These are phyloP conservation scores for Sextonia rubra DNA, from an alignment of 164 flowering plant species.

Conservation along the genomic window DNA sequence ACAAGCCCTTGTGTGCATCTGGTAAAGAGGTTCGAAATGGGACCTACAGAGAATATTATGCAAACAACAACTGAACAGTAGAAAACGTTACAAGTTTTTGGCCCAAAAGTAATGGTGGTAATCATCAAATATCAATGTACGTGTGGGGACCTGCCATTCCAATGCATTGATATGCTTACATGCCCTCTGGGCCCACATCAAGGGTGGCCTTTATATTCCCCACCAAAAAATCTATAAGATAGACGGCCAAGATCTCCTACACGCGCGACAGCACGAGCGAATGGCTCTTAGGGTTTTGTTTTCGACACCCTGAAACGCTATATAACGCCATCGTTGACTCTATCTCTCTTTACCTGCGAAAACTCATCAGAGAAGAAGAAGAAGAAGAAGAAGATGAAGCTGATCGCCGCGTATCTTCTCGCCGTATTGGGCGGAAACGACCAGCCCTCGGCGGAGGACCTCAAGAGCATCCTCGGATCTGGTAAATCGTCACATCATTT, in stretches of 20 bases:
- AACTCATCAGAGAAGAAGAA: slow-evolving; percentile 9
- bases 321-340: background rate
- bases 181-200: no score
- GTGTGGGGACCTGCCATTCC: no score
- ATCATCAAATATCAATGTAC: no score
- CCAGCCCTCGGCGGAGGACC: slow-evolving; percentile 42
- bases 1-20: no score
- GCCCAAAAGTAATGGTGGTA: no score
- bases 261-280: background rate
- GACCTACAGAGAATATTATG: no score
- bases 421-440: slow-evolving; percentile 70
- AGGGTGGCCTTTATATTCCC: no score
- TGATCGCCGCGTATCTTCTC: slow-evolving; percentile 61
- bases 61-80: no score
- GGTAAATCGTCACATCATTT: slow-evolving; percentile 23
- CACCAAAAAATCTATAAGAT: no score
- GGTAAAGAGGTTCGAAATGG: no score
- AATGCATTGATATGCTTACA: no score
- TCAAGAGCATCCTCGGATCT: slow-evolving; percentile 59
- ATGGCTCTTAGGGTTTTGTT: background rate
- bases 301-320: background rate
- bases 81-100: no score
- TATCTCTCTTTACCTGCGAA: background rate
- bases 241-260: background rate
- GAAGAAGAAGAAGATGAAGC: slow-evolving; percentile 52